phyloP scores from a whole-genome alignment of 257 asterid genomes.

The Przewalskia tangutica region DNA sequence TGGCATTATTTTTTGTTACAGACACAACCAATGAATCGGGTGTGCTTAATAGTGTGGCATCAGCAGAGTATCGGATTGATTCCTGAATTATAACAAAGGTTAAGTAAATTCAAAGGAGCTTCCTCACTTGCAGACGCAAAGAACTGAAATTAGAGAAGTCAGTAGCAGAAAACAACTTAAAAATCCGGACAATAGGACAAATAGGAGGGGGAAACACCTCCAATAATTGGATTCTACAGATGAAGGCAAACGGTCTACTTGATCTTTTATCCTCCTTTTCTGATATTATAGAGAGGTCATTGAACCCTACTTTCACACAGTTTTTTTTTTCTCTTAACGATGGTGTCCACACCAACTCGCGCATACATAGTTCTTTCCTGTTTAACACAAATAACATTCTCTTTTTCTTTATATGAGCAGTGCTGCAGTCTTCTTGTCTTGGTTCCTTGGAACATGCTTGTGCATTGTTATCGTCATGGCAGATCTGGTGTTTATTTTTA shows the following conservation, averaged over 20 bases:
- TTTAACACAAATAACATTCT: background rate
- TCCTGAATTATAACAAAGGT: slow-evolving; percentile 46
- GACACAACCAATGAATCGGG: slow-evolving; percentile 83
- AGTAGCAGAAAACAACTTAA: background rate
- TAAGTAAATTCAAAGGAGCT: background rate
- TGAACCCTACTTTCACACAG: background rate
- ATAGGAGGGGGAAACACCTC: background rate
- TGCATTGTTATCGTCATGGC: background rate
- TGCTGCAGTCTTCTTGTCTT: background rate
- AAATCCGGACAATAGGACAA: background rate
- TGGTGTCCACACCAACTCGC: background rate
- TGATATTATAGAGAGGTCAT: background rate
- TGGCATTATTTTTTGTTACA: slow-evolving; percentile 33
- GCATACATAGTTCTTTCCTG: background rate
- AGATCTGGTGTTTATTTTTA: too few species aligned
- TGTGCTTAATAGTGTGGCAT: slow-evolving; percentile 57
- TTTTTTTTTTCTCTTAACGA: background rate
- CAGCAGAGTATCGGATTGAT: slow-evolving; percentile 88
- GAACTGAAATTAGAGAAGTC: background rate
- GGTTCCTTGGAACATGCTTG: background rate
- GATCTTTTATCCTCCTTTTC: background rate
- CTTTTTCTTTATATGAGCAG: background rate
- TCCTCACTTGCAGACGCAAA: slow-evolving; percentile 11
- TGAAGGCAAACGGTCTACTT: background rate
- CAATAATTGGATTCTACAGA: background rate